A percentile compares a stretch with the other conserved stretches of the same genome.
Conservation (phyloP, 2,329 filamentous ascomycete species). For the Ophiostoma novo-ulmi region DNA sequence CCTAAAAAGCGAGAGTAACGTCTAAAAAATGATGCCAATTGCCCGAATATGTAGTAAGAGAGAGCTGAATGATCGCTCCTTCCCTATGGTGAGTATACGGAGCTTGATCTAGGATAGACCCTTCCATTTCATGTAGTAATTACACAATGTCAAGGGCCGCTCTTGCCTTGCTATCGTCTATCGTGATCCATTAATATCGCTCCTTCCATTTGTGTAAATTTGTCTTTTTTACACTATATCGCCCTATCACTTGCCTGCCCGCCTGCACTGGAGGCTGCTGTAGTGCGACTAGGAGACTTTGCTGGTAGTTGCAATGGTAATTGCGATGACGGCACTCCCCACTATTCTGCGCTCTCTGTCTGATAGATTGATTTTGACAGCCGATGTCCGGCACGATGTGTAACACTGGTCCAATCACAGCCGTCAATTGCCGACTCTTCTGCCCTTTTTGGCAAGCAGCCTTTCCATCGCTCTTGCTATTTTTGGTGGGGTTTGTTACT, state of each 20-base stretch:
- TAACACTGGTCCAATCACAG: constrained; percentile 22
- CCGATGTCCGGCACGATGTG: constrained; percentile 17
- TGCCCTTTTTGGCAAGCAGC: constrained; percentile 10
- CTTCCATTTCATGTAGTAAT: not conserved
- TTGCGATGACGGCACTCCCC: constrained; percentile 4
- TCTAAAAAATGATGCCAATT: not conserved
- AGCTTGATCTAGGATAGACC: not conserved
- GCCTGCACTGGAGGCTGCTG: not conserved
- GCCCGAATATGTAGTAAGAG: not conserved
- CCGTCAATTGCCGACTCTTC: constrained; percentile 17
- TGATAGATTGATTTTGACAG: constrained; percentile 7
- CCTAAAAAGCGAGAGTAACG: not conserved
- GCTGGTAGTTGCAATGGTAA: not conserved
- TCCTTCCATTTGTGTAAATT: not conserved
- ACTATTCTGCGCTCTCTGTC: not conserved
- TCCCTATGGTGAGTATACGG: not conserved
- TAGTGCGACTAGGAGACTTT: not conserved
- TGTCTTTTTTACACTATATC: not conserved
- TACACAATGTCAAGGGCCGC: constrained; percentile 4
- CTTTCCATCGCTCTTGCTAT: not conserved
- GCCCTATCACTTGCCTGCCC: not conserved
- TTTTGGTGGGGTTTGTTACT: not conserved
- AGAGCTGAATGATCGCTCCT: not conserved
- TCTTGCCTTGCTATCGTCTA: not conserved
- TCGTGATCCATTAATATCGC: not conserved